These are phyloP conservation scores for Trypanosoma cruzi DNA, from an alignment of 208 protist species.

Conservation along the genomic window DNA sequence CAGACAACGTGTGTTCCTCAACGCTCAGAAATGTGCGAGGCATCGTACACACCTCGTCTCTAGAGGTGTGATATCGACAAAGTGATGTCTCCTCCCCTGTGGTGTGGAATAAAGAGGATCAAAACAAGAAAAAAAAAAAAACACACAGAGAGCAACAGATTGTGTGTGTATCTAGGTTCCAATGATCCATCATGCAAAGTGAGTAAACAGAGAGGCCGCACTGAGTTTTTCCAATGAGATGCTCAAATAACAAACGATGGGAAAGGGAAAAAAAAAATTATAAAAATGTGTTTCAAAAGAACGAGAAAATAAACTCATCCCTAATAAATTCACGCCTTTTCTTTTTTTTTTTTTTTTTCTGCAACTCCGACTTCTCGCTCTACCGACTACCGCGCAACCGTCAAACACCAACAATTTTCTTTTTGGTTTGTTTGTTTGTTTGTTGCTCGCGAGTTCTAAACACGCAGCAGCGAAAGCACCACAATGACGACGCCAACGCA, in stretches of 20 bases:
- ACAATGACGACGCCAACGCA: slow-evolving; percentile 29
- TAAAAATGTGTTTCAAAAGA: neutral
- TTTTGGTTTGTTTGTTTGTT: neutral
- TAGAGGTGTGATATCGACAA: neutral
- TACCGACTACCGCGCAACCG: too few relatives aligned
- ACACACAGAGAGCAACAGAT: too few relatives aligned
- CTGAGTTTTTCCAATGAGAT: too few relatives aligned
- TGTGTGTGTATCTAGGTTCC: too few relatives aligned
- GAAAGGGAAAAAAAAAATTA: slow-evolving; percentile 10
- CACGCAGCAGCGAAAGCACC: slow-evolving; percentile 8
- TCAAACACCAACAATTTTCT: too few relatives aligned
- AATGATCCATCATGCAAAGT: too few relatives aligned
- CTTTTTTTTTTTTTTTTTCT: neutral
- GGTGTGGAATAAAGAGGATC: neutral
- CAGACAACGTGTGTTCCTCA: neutral
- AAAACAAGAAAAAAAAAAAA: too few relatives aligned
- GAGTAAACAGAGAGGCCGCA: too few relatives aligned
- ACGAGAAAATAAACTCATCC: neutral
- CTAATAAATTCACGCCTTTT: neutral
- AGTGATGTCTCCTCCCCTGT: neutral
- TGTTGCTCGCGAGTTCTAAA: neutral
- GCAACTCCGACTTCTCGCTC: too few relatives aligned
- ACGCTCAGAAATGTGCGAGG: slow-evolving; percentile 15
- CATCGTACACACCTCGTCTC: neutral
- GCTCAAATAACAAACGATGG: neutral